These are phyloP conservation scores for Saxophila tyrrhenica DNA, from an alignment of 495 filamentous ascomycete genomes.

Conservation along the genomic window DNA sequence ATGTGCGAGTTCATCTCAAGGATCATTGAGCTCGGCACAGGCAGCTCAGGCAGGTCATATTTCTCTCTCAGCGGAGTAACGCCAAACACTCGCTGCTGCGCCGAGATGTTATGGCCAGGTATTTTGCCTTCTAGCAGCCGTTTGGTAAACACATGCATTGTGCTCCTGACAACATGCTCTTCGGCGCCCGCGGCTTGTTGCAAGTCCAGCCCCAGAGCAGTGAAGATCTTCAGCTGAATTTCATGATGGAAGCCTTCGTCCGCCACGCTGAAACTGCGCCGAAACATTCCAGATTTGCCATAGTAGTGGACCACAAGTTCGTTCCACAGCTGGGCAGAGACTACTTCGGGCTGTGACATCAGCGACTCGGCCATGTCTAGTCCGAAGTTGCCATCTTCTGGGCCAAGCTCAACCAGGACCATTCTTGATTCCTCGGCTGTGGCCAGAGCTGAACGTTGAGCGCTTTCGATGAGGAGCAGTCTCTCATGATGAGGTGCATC, in stretches of 20 bases:
- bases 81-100: neutral
- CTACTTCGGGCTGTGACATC: neutral
- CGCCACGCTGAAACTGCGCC: neutral
- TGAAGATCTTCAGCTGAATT: neutral
- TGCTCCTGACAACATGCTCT: neutral
- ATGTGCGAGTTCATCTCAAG: neutral
- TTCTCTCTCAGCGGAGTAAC: neutral
- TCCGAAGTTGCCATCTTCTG: neutral
- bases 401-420: neutral
- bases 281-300: neutral
- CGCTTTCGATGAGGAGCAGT: neutral
- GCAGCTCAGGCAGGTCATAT: neutral
- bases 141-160: neutral
- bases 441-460: neutral
- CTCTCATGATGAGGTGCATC: neutral
- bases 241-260: neutral
- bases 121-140: neutral
- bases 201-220: neutral
- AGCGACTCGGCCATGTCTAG: neutral
- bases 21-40: neutral
- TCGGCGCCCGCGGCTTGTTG: neutral
- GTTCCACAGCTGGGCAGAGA: neutral
- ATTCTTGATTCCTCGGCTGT: neutral
- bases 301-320: neutral
- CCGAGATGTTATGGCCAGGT: neutral